Conservation (phyloP, 78 protist genomes). For the slime mould (Dictyostelium discoideum) region DNA sequence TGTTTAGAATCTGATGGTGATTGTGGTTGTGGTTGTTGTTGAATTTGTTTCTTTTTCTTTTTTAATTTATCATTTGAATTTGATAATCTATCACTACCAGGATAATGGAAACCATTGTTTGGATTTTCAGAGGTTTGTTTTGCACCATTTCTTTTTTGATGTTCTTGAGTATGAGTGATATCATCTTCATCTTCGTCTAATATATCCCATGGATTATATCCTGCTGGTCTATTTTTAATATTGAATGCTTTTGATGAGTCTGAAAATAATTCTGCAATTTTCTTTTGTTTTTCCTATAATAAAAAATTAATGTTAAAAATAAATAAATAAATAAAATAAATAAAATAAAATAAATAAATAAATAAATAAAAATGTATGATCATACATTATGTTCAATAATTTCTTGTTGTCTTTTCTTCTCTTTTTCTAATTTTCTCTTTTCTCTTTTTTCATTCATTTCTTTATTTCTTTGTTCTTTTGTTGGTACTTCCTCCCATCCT, state of each 20-base stretch:
- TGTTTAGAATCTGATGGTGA: neutral
- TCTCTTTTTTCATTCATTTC: slow-evolving; percentile 15
- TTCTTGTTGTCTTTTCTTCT: slow-evolving; percentile 35
- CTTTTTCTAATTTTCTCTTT: neutral
- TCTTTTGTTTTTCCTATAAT: slow-evolving; percentile 42
- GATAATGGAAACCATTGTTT: slow-evolving; percentile 1
- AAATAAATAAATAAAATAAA: neutral
- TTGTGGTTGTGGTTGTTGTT: neutral
- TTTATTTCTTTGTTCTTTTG: slow-evolving; percentile 16
- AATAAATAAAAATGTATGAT: neutral
- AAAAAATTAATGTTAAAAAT: neutral
- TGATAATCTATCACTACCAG: neutral
- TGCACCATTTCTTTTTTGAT: neutral
- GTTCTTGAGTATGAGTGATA: neutral
- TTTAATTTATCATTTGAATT: neutral
- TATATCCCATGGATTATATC: slow-evolving; percentile 37
- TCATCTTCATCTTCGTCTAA: slow-evolving; percentile 55
- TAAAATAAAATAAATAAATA: neutral
- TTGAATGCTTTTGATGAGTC: slow-evolving; percentile 46
- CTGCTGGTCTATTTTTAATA: neutral
- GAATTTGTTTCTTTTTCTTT: neutral
- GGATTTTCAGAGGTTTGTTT: slow-evolving; percentile 22
- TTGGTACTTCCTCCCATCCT: slow-evolving; percentile 34
- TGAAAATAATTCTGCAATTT: slow-evolving; percentile 36
- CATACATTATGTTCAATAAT: slow-evolving; percentile 10